Conservation (phyloP, 306 rosid species). For the Vigna unguiculata region DNA sequence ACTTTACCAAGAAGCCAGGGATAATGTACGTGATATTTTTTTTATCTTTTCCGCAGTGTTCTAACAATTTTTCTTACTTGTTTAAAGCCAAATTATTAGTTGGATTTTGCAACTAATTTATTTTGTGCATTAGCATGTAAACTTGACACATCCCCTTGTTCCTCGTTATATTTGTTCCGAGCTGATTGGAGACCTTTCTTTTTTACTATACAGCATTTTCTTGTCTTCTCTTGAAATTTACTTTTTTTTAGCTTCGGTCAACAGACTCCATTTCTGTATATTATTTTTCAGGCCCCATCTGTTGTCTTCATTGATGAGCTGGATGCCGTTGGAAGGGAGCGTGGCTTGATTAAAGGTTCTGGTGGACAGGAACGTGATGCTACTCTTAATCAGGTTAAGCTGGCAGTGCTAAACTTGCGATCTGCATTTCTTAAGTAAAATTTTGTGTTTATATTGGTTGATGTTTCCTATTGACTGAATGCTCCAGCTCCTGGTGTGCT, state of each 20-base stretch:
- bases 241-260: constrained; percentile 36
- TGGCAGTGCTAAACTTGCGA: constrained; percentile 17
- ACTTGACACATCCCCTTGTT: constrained; percentile 23
- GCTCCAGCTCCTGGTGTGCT: constrained; percentile 89
- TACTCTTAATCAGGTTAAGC: constrained; percentile 93
- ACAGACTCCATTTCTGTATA: constrained; percentile 26
- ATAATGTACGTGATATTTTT: constrained; percentile 59
- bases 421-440: constrained; percentile 21
- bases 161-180: constrained; percentile 39
- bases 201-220: constrained; percentile 7
- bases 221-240: constrained; percentile 6
- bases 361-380: constrained; percentile 99
- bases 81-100: constrained; percentile 31
- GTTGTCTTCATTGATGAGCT: constrained; percentile 98
- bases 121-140: constrained; percentile 20
- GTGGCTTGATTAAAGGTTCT: constrained; percentile 98
- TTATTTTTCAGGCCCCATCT: constrained; percentile 82
- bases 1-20: constrained; percentile 94
- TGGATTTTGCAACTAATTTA: constrained; percentile 37
- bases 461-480: constrained; percentile 49
- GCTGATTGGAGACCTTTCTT: constrained; percentile 15
- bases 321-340: constrained; percentile 99
- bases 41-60: constrained; percentile 38
- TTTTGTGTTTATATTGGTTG: constrained; percentile 37
- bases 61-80: neutral